Percentiles rank a stretch among this genome's conserved stretches.
Conservation (phyloP, 2,329 filamentous ascomycete genomes). For the Lasiodiplodia sp. region DNA sequence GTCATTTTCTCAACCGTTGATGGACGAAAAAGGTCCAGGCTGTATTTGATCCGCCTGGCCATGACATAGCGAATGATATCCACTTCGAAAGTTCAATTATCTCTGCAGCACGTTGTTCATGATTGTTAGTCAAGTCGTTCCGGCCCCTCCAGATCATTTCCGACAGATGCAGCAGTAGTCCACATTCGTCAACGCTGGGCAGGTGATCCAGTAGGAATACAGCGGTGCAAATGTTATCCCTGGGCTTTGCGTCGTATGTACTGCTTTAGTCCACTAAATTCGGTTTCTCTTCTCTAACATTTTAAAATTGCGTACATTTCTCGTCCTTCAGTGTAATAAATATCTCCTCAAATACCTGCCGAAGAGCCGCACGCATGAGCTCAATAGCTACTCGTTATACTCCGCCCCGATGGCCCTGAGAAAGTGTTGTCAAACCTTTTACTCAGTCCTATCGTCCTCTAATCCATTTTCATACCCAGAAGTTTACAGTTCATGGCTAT, state of each 20-base stretch:
- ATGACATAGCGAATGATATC: constrained; percentile 16
- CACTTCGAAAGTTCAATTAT: background rate
- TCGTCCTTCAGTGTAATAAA: too few species aligned
- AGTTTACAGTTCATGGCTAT: too few species aligned
- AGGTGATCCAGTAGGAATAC: background rate
- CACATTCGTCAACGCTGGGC: background rate
- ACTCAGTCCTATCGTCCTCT: too few species aligned
- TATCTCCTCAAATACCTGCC: too few species aligned
- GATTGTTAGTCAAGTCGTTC: too few species aligned
- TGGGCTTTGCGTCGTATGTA: background rate
- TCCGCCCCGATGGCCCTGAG: background rate
- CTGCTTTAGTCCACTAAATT: too few species aligned
- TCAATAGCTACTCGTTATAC: background rate
- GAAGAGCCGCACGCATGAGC: background rate
- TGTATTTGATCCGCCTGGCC: background rate
- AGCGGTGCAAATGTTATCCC: background rate
- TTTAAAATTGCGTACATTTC: too few species aligned
- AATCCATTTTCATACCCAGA: too few species aligned
- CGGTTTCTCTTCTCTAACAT: too few species aligned
- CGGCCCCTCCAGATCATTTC: background rate
- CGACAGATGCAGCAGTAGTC: background rate
- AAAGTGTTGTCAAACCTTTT: too few species aligned
- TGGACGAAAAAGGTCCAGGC: background rate
- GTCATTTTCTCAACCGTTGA: constrained; percentile 4
- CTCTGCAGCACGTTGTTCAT: background rate